Conservation (phyloP, 139 green algal species). For the Tetraselmis striata region DNA sequence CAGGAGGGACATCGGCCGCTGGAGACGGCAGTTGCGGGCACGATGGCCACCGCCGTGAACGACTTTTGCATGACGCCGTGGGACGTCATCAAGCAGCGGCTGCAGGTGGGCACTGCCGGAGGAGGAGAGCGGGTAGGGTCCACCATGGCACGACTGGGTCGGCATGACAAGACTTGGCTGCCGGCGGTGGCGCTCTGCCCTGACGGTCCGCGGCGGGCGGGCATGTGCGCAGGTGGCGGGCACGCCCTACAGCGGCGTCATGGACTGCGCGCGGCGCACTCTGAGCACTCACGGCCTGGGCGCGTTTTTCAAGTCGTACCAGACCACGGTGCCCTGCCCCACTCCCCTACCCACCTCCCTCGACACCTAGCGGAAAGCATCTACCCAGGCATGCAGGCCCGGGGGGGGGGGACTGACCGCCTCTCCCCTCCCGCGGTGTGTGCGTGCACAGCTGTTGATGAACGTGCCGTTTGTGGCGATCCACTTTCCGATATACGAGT, state of each 20-base stretch:
- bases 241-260: conserved; percentile 49
- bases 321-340: conserved; percentile 51
- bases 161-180: too few relatives aligned
- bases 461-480: conserved; percentile 93
- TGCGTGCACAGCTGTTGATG: conserved; percentile 73
- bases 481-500: conserved; percentile 91
- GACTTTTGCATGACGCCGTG: conserved; percentile 81
- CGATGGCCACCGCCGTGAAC: conserved; percentile 75
- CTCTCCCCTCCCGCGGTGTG: too few relatives aligned
- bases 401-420: too few relatives aligned
- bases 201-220: too few relatives aligned
- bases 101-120: conserved; percentile 56
- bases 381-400: too few relatives aligned
- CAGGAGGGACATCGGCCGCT: conserved; percentile 43
- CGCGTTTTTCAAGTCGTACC: conserved; percentile 86
- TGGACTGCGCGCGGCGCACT: conserved; percentile 58
- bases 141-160: neutral
- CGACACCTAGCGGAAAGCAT: too few relatives aligned
- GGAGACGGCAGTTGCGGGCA: conserved; percentile 51
- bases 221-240: conserved; percentile 35
- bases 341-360: neutral
- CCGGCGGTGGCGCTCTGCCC: neutral
- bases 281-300: conserved; percentile 60
- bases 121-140: neutral
- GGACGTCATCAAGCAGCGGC: conserved; percentile 87